Conservation (phyloP, 257 asterid species). For the Rehmannia glutinosa region DNA sequence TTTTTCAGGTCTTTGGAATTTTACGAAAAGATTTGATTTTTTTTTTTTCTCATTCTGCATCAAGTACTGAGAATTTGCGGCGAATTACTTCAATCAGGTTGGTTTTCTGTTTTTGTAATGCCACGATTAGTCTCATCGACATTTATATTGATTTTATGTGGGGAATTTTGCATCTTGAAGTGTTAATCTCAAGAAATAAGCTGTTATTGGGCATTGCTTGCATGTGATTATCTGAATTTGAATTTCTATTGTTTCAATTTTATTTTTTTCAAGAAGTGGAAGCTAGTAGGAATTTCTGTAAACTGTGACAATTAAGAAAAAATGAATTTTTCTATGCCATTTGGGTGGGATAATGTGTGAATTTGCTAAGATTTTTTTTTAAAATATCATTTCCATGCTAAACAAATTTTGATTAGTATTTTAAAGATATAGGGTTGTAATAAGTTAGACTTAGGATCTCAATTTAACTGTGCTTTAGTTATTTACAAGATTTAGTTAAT, state of each 20-base stretch:
- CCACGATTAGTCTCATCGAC: neutral
- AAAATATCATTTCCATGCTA: neutral
- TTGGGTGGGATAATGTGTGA: neutral
- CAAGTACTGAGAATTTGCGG: too few relatives aligned
- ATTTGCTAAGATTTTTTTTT: neutral
- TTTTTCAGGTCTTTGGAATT: neutral
- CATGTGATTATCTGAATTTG: too few relatives aligned
- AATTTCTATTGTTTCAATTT: too few relatives aligned
- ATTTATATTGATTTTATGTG: neutral
- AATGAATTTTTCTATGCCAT: too few relatives aligned
- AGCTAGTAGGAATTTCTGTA: too few relatives aligned
- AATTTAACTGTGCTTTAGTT: neutral
- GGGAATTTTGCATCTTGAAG: neutral
- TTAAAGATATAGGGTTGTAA: neutral
- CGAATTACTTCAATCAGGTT: too few relatives aligned
- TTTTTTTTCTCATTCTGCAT: too few relatives aligned
- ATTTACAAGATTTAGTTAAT: neutral
- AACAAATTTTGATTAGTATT: neutral
- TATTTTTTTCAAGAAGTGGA: too few relatives aligned
- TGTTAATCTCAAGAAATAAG: too few relatives aligned
- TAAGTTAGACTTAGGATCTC: neutral
- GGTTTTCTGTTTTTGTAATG: neutral
- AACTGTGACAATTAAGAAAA: too few relatives aligned
- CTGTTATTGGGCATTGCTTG: too few relatives aligned
- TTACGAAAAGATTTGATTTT: neutral